These are phyloP conservation scores for Pascua sp. DNA, from an alignment of 1,284 basidiomycete genomes.

Conservation along the genomic window DNA sequence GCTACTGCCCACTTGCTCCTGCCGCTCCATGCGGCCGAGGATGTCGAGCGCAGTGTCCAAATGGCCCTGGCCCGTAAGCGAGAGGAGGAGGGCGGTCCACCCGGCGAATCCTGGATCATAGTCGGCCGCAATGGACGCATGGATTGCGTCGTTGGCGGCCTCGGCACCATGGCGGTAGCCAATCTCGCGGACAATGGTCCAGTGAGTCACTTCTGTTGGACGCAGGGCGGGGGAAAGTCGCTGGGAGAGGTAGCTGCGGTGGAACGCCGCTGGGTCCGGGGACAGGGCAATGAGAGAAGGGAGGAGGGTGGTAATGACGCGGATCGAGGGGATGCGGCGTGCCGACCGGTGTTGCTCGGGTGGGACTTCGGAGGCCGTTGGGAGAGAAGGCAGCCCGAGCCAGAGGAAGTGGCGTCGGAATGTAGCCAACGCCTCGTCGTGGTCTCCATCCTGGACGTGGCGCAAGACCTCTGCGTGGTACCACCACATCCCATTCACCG, in stretches of 20 bases:
- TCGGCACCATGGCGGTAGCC: slow-evolving; percentile 16
- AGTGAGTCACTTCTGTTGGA: slow-evolving; percentile 26
- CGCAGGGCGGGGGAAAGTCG: slow-evolving; percentile 20
- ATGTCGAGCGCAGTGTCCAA: slow-evolving; percentile 19
- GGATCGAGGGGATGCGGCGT: slow-evolving; percentile 20
- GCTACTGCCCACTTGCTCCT: neutral
- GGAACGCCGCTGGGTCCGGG: slow-evolving; percentile 12
- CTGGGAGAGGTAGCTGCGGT: slow-evolving; percentile 19
- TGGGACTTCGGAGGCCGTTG: neutral
- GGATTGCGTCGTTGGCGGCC: slow-evolving; percentile 17
- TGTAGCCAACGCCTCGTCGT: slow-evolving; percentile 20
- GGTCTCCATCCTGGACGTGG: slow-evolving; percentile 11
- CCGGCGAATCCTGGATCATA: slow-evolving; percentile 15
- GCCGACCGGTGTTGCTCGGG: neutral
- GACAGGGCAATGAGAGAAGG: slow-evolving; percentile 26
- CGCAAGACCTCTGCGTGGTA: slow-evolving; percentile 31
- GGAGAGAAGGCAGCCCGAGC: slow-evolving; percentile 28
- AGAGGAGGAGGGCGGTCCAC: slow-evolving; percentile 25
- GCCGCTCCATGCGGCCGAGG: slow-evolving; percentile 23
- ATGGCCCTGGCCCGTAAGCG: slow-evolving; percentile 19
- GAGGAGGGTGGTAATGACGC: slow-evolving; percentile 27
- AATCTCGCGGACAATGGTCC: slow-evolving; percentile 25
- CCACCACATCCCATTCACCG: slow-evolving; percentile 21
- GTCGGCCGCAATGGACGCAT: slow-evolving; percentile 13
- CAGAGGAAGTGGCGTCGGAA: slow-evolving; percentile 31